Percentiles rank a stretch among this genome's conserved stretches.
These are phyloP conservation scores for Penicillium daleae DNA, from an alignment of 495 filamentous ascomycete genomes.

Conservation along the genomic window DNA sequence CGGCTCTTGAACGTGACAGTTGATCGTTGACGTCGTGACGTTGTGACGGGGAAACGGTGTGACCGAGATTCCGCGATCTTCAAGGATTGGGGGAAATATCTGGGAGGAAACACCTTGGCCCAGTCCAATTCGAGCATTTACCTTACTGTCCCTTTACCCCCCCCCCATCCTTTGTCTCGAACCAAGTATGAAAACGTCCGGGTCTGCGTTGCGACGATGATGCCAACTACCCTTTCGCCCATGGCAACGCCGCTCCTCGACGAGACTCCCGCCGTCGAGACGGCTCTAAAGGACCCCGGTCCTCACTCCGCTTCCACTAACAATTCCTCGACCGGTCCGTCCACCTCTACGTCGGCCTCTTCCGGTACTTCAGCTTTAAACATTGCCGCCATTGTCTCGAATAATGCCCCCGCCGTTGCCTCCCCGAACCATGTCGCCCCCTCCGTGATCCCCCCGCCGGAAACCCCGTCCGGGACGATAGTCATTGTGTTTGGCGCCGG, in stretches of 20 bases:
- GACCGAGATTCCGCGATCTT: background rate
- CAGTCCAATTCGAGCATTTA: background rate
- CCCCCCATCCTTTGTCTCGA: background rate
- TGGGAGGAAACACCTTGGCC: no score
- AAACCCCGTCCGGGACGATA: constrained; percentile 36
- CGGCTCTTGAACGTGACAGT: constrained; percentile 12
- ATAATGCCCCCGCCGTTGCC: constrained; percentile 4
- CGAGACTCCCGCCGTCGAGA: constrained; percentile 19
- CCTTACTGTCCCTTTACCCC: no score
- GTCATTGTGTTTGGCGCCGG: constrained; percentile 64
- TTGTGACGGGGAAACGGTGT: background rate
- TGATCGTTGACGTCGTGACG: no score
- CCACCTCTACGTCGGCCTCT: background rate
- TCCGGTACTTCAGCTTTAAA: constrained; percentile 13
- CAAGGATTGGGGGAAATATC: no score
- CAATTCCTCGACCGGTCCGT: background rate
- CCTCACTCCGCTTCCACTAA: background rate
- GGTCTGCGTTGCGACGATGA: constrained; percentile 46
- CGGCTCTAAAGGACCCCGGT: constrained; percentile 5
- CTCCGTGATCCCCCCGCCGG: background rate
- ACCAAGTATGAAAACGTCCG: constrained; percentile 36
- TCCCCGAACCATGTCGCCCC: constrained; percentile 13
- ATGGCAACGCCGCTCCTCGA: constrained; percentile 43
- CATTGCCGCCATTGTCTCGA: constrained; percentile 15
- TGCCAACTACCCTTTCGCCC: constrained; percentile 45